A percentile compares a stretch with the other conserved stretches of the same genome.
phyloP scores from a whole-genome alignment of 768 basidiomycete species.

The Phanerochaete sordida region DNA sequence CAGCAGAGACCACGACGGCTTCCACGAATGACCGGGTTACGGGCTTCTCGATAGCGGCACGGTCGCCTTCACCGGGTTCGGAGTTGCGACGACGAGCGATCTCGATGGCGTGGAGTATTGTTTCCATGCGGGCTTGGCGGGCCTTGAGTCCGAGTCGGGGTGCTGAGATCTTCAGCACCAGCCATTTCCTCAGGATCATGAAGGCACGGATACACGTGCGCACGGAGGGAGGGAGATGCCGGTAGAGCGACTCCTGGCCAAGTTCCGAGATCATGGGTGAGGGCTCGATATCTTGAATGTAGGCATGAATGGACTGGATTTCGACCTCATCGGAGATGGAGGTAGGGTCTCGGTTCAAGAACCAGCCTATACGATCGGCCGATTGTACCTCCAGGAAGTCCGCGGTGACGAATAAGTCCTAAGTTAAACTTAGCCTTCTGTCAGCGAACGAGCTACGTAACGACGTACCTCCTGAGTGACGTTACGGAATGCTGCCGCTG shows the following conservation, averaged over 20 bases:
- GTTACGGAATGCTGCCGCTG: conserved; percentile 67
- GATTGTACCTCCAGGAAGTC: conserved; percentile 82
- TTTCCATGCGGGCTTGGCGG: conserved; percentile 72
- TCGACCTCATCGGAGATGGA: conserved; percentile 62
- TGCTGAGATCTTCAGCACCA: conserved; percentile 64
- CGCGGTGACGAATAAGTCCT: conserved; percentile 77
- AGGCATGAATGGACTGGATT: conserved; percentile 74
- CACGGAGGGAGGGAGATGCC: conserved; percentile 69
- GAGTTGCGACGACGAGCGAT: conserved; percentile 62
- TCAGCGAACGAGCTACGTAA: not conserved
- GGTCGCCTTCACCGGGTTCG: conserved; percentile 29
- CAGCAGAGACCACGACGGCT: conserved; percentile 68
- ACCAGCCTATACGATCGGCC: conserved; percentile 79
- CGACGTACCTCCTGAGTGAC: conserved; percentile 68
- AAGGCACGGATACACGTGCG: conserved; percentile 78
- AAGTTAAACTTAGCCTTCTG: conserved; percentile 7
- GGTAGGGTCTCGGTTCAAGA: conserved; percentile 52
- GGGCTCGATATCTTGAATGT: conserved; percentile 68
- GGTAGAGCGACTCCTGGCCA: conserved; percentile 66
- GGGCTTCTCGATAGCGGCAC: conserved; percentile 40
- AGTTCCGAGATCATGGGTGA: conserved; percentile 71
- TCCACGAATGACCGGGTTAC: conserved; percentile 81
- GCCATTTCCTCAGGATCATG: conserved; percentile 75
- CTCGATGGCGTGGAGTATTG: conserved; percentile 69
- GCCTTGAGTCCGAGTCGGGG: conserved; percentile 58